phyloP scores from a whole-genome alignment of 805 yeast genomes.

The Nakazawaea wyomingensis region DNA sequence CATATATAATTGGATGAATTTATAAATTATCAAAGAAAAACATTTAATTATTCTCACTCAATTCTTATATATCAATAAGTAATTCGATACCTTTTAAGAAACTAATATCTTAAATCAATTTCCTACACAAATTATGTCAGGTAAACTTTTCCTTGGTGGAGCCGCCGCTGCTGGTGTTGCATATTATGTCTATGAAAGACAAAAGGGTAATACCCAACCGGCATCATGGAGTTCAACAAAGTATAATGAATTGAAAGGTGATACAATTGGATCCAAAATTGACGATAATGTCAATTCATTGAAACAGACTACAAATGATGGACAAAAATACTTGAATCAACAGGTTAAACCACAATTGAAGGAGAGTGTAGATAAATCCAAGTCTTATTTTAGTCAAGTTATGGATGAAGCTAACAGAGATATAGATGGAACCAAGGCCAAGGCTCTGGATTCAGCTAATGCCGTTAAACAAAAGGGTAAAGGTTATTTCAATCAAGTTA shows the following conservation, averaged over 20 bases:
- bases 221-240: constrained; percentile 7
- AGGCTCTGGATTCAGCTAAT: too few species aligned
- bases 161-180: constrained; percentile 15
- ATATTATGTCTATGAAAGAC: constrained; percentile 13
- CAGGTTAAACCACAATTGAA: constrained; percentile 8
- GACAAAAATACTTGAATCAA: constrained; percentile 10
- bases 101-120: neutral
- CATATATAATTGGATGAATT: too few species aligned
- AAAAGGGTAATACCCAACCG: constrained; percentile 5
- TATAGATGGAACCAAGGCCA: constrained; percentile 1
- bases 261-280: constrained; percentile 9
- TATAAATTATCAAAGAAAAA: too few species aligned
- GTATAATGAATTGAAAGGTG: constrained; percentile 7
- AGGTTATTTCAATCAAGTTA: neutral
- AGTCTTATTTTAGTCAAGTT: constrained; percentile 1
- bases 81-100: too few species aligned
- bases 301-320: constrained; percentile 4
- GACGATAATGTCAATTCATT: constrained; percentile 4
- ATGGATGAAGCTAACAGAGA: constrained; percentile 5
- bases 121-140: constrained; percentile 4
- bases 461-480: neutral
- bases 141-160: constrained; percentile 12
- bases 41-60: too few species aligned
- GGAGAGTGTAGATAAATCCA: neutral
- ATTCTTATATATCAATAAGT: too few species aligned